Percentiles rank a stretch among this genome's conserved stretches.
Evolutionary conservation across 768 basidiomycete species (phyloP).

Genomic region (Candolleomyces eurysporus): DNA sequence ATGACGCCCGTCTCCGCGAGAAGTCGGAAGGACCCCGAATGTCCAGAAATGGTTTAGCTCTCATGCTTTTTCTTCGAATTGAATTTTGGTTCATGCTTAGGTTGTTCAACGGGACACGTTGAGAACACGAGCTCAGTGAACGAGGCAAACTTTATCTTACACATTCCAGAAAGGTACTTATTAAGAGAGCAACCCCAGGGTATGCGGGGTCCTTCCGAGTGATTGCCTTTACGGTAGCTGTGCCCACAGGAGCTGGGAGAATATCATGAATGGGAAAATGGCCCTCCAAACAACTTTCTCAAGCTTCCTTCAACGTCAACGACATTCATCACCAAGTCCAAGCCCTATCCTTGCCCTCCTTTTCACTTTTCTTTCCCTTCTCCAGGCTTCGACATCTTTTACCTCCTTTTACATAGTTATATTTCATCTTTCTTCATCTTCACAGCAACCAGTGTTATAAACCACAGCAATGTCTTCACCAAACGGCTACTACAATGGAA

Average conservation of each 20-base stretch:
- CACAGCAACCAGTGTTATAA: not conserved
- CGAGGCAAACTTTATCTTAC: no score
- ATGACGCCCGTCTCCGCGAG: no score
- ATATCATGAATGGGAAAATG: not conserved
- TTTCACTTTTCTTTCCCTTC: not conserved
- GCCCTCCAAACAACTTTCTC: constrained; percentile 1
- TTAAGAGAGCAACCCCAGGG: not conserved
- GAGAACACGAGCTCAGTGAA: no score
- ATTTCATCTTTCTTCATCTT: not conserved
- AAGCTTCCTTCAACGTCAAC: constrained; percentile 7
- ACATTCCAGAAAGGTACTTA: no score
- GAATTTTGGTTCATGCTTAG: no score
- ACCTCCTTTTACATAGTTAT: not conserved
- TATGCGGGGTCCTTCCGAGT: not conserved
- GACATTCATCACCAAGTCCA: constrained; percentile 11
- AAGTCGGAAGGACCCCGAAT: no score
- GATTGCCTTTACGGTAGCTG: not conserved
- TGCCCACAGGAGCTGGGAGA: not conserved
- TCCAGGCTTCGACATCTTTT: not conserved
- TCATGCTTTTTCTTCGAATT: no score
- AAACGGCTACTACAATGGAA: constrained; percentile 1
- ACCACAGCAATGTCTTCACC: not conserved
- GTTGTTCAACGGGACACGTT: no score
- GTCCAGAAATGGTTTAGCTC: no score
- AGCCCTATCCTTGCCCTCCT: constrained; percentile 1